Conservation (phyloP, 768 basidiomycete genomes). For the Podaxis sp. region DNA sequence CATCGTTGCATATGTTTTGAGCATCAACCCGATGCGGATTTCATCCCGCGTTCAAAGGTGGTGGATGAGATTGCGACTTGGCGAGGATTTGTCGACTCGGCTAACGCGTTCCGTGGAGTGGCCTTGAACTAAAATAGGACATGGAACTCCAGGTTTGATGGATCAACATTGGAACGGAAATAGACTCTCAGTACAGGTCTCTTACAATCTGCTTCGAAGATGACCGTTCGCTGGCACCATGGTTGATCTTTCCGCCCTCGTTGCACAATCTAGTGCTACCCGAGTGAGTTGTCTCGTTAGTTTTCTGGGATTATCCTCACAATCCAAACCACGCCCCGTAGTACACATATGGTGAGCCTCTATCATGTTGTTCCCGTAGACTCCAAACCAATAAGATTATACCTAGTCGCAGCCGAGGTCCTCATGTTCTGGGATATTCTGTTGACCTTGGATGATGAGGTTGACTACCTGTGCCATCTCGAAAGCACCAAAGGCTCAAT, state of each 20-base stretch:
- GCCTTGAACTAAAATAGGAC: not conserved
- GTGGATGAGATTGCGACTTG: not conserved
- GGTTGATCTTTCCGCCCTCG: not conserved
- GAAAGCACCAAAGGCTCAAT: too few relatives aligned
- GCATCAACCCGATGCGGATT: too few relatives aligned
- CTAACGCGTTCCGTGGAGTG: not conserved
- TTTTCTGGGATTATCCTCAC: not conserved
- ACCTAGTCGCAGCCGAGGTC: not conserved
- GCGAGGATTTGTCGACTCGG: not conserved
- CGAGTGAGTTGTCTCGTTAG: not conserved
- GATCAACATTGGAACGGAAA: not conserved
- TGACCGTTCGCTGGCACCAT: not conserved
- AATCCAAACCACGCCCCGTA: not conserved
- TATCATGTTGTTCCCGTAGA: not conserved
- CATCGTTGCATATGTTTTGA: too few relatives aligned
- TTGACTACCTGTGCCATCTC: not conserved
- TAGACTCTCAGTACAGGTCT: not conserved
- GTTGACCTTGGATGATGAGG: slow-evolving; percentile 6
- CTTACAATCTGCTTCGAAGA: not conserved
- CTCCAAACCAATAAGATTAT: not conserved
- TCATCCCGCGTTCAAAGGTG: too few relatives aligned
- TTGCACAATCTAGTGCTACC: not conserved
- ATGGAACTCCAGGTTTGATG: not conserved
- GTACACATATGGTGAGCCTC: slow-evolving; percentile 8
- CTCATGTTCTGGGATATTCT: slow-evolving; percentile 13